Evolutionary conservation across 2,329 filamentous ascomycete genomes (phyloP), one percentile per base, ranked within the genome.

Genomic region (Allantophomopsis lycopodina): DNA sequence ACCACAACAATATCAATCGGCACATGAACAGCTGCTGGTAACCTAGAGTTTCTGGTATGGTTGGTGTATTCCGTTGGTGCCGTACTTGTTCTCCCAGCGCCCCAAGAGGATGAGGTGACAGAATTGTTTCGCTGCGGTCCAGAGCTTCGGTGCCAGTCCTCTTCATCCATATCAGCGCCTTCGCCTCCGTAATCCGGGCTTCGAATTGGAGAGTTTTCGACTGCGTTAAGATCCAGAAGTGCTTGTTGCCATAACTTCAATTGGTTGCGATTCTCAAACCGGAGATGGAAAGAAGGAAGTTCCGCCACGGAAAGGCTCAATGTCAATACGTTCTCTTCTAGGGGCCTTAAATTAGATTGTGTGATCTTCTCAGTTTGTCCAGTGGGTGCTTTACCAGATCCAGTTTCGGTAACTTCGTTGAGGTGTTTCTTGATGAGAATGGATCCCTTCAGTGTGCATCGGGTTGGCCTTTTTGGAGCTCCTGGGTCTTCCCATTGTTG

Each of bases 391-490:
- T 58, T 58, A 54, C 68, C 68, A 42, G 57, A 65, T 39, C 74
- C 74, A 6, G 72, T 75, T 57, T 95, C 87, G 14, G 65, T 63
- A 17, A 96, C 86, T 48, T 91, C 83, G 55, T 91, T 93, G 34
- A 98, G 69, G 57, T 98, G 91, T 65, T 94, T 95, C 66, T 94
- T 95, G 61, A 98, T 96, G 45, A 98, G 67, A 49, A 98, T 98
- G 1, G 91, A 96, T 14, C 91, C 91, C 62, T 98, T 98, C 33
- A 98, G 67, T 0, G 88, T 94, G 65, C 83, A 95, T 46, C 84
- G 76, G 3, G 77, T 76, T 8, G 73, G 66, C 57, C 81, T 88
- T 41, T 71, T 70, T 16, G 69, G 71, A 1, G 66, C 55, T 4
- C 66, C 64, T 14, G 63, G 64, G 39, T 75, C 75, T 38, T 77